Percentiles rank a stretch among this genome's conserved stretches.
phyloP scores from a whole-genome alignment of 1,284 basidiomycete genomes.

The Cystobasidium pallidum region DNA sequence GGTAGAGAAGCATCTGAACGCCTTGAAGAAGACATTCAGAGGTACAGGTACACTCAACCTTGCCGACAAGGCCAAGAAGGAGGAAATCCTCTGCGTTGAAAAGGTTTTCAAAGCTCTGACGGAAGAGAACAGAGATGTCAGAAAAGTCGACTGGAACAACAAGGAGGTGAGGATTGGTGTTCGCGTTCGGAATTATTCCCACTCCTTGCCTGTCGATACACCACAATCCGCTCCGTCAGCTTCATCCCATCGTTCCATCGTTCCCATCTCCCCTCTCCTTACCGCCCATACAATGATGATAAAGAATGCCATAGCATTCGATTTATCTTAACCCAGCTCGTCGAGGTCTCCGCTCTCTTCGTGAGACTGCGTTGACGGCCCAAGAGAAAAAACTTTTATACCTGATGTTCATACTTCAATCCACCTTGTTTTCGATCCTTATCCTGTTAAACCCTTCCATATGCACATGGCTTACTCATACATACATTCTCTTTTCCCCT shows the following conservation, averaged over 20 bases:
- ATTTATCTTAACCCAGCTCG: constrained; percentile 66
- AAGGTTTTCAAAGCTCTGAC: constrained; percentile 79
- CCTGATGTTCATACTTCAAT: constrained; percentile 3
- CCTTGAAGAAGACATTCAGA: constrained; percentile 71
- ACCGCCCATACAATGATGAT: constrained; percentile 67
- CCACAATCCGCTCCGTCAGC: no score
- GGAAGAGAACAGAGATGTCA: constrained; percentile 85
- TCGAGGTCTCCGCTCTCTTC: constrained; percentile 63
- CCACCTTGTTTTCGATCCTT: not conserved
- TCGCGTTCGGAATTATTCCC: no score
- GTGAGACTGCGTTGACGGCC: constrained; percentile 58
- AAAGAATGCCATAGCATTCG: constrained; percentile 72
- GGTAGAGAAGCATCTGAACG: constrained; percentile 89
- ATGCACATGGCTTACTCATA: not conserved
- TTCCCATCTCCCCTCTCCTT: constrained; percentile 14
- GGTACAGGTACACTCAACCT: constrained; percentile 76
- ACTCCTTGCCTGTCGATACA: no score
- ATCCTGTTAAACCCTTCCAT: not conserved
- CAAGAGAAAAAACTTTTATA: constrained; percentile 62
- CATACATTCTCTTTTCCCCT: constrained; percentile 5
- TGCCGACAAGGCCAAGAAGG: constrained; percentile 94
- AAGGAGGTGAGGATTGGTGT: constrained; percentile 99
- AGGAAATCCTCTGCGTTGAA: constrained; percentile 86
- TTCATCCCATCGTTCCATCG: not conserved
- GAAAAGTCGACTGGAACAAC: constrained; percentile 92